Base-by-base conservation (phyloP, 2,329 filamentous ascomycete species). In the Neocucurbitaria cava region DNA sequence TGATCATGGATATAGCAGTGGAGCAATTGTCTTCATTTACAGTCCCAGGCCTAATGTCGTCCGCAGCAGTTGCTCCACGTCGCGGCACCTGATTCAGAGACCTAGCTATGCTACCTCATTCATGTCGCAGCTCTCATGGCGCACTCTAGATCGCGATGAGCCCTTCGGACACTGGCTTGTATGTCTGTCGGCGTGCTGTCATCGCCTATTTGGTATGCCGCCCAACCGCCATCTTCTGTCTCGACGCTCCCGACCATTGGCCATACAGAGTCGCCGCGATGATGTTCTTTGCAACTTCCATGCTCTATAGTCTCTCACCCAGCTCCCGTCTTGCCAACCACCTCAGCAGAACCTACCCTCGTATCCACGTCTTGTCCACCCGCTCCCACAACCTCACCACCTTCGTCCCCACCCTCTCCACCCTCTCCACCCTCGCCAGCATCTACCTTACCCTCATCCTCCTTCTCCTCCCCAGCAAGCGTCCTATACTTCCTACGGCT, bases 401-500 rank as follows among this genome's bases (percentile, higher is more conserved):
- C 61, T 11, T 56, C 55, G 24, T 55, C 63, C 6, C 82, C 83
- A 1, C 89, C 74, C 38, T 72, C 69, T 49, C 78, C 81, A 55
- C 83, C 83, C 3, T 81, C 83, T 1, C 81, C 57, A 82, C 82
- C 69, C n/a, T n/a, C n/a, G n/a, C n/a, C n/a, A n/a, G n/a, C n/a
- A n/a, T n/a, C n/a, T n/a, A n/a, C n/a, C n/a, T n/a, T n/a, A n/a
- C n/a, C n/a, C n/a, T n/a, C n/a, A n/a, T n/a, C n/a, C 91, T 91
- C 76, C 94, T 94, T 66, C 89, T 82, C 65, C 86, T 84, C 52
- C 84, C 86, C 62, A 18, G 52, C 58, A 18, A 69, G 18, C 23
- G 59, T 58, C 26, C 64, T 52, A 69, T 94, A 94, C 76, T 96
- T 96, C 66, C 91, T 83, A 67, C 88, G 85, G 50, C 85, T 87